These are phyloP conservation scores for Arabis hirsuta DNA, from an alignment of 345 rosid species.

Conservation along the genomic window DNA sequence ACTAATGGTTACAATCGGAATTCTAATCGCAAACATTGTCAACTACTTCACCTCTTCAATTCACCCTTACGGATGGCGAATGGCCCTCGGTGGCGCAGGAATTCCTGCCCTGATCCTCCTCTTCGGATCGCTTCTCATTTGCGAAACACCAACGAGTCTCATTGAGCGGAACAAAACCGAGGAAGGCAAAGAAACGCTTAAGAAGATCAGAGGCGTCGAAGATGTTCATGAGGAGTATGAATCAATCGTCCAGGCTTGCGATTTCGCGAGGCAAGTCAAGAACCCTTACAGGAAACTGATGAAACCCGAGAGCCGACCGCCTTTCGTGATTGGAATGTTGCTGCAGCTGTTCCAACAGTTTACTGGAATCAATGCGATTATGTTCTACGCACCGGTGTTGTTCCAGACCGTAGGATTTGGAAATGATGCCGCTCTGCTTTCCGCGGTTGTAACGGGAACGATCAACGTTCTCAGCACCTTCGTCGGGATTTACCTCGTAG, in stretches of 20 bases:
- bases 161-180: conserved; percentile 53
- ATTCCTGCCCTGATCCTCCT: conserved; percentile 54
- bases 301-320: conserved; percentile 56
- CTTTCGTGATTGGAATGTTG: conserved; percentile 52
- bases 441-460: conserved; percentile 61
- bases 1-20: conserved; percentile 61
- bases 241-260: conserved; percentile 48
- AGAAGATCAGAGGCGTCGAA: conserved; percentile 59
- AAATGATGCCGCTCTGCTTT: conserved; percentile 58
- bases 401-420: conserved; percentile 76
- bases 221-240: conserved; percentile 54
- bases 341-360: conserved; percentile 68
- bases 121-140: conserved; percentile 56
- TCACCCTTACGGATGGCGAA: conserved; percentile 62
- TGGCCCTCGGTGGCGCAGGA: conserved; percentile 57
- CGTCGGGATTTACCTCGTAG: conserved; percentile 63
- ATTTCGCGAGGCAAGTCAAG: conserved; percentile 49
- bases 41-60: conserved; percentile 50
- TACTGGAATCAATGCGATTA: conserved; percentile 63
- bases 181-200: conserved; percentile 48
- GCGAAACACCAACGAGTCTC: conserved; percentile 68
- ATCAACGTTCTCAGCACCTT: conserved; percentile 65
- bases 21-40: conserved; percentile 55
- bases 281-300: conserved; percentile 58
- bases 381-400: conserved; percentile 65